These are phyloP conservation scores for Trametes sp. DNA, from an alignment of 1,284 basidiomycete species.

Conservation along the genomic window DNA sequence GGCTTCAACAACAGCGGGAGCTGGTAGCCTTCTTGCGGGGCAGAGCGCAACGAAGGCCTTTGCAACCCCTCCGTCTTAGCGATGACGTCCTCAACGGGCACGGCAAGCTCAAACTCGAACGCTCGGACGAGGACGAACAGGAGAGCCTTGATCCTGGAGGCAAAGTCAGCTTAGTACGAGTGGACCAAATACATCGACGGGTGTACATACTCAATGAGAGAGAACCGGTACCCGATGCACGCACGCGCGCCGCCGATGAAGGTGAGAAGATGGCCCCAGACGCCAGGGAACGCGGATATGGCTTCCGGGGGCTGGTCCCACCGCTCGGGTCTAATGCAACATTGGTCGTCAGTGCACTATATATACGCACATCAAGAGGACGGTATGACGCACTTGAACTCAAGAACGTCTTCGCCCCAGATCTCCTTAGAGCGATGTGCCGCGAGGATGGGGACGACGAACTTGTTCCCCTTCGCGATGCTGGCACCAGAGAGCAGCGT, in stretches of 20 bases:
- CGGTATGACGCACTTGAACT: constrained; percentile 51
- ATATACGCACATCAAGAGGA: background rate
- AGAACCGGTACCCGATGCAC: constrained; percentile 76
- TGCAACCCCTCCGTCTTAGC: constrained; percentile 17
- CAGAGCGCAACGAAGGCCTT: constrained; percentile 29
- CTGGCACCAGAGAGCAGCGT: constrained; percentile 29
- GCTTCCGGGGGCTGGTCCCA: constrained; percentile 56
- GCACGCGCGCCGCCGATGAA: constrained; percentile 67
- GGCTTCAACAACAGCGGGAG: constrained; percentile 35
- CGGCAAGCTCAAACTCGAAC: constrained; percentile 62
- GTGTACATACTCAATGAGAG: constrained; percentile 53
- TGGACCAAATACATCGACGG: background rate
- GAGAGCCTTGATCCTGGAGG: constrained; percentile 55
- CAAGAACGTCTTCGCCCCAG: constrained; percentile 63
- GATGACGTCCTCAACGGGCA: constrained; percentile 41
- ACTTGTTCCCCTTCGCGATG: constrained; percentile 51
- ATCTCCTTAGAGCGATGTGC: constrained; percentile 54
- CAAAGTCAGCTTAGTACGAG: background rate
- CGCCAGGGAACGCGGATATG: constrained; percentile 57
- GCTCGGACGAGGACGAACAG: constrained; percentile 63
- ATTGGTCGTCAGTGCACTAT: constrained; percentile 32
- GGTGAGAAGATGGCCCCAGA: constrained; percentile 63
- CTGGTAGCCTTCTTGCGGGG: constrained; percentile 26
- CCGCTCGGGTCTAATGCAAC: constrained; percentile 56
- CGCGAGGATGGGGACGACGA: constrained; percentile 56